Percentiles rank a stretch among this genome's conserved stretches.
Evolutionary conservation across 1,284 basidiomycete species (phyloP).

Genomic region (Anthracocystis walkeri): DNA sequence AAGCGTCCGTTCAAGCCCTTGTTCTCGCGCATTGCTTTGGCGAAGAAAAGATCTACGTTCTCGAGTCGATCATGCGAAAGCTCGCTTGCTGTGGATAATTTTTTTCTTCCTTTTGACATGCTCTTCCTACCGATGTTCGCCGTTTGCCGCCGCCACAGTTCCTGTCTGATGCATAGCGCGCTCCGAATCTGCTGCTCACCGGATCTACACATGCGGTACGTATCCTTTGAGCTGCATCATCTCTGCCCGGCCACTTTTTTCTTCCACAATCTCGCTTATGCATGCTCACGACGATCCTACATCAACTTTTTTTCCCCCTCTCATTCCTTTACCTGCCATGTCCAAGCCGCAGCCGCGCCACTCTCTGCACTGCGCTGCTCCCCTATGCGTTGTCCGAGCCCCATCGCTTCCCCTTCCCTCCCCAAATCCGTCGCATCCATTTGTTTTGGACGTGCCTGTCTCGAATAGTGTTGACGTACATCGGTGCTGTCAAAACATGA

Average conservation of each 20-base stretch:
- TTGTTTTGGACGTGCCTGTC: conserved; percentile 14
- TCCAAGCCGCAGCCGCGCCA: background rate
- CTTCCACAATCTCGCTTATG: conserved; percentile 25
- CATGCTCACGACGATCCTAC: conserved; percentile 16
- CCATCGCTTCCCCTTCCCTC: conserved; percentile 11
- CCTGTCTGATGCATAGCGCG: conserved; percentile 12
- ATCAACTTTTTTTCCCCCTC: conserved; percentile 15
- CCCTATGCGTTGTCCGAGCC: background rate
- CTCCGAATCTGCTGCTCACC: conserved; percentile 9
- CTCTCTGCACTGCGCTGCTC: background rate
- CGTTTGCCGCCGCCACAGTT: background rate
- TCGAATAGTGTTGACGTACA: conserved; percentile 9
- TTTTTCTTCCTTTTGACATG: conserved; percentile 4
- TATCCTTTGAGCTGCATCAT: conserved; percentile 39
- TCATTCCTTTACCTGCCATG: conserved; percentile 14
- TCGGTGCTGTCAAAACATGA: conserved; percentile 14
- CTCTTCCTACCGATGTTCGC: background rate
- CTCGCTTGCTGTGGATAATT: background rate
- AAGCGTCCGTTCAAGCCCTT: background rate
- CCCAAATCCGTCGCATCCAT: conserved; percentile 11
- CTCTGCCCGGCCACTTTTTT: background rate
- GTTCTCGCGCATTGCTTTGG: background rate
- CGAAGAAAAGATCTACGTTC: background rate
- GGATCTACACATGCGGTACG: conserved; percentile 4
- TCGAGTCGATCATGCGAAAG: background rate